Evolutionary conservation across 2,329 filamentous ascomycete genomes (phyloP), one percentile per base, ranked within the genome.

Genomic region (Aspergillus viridinutans): DNA sequence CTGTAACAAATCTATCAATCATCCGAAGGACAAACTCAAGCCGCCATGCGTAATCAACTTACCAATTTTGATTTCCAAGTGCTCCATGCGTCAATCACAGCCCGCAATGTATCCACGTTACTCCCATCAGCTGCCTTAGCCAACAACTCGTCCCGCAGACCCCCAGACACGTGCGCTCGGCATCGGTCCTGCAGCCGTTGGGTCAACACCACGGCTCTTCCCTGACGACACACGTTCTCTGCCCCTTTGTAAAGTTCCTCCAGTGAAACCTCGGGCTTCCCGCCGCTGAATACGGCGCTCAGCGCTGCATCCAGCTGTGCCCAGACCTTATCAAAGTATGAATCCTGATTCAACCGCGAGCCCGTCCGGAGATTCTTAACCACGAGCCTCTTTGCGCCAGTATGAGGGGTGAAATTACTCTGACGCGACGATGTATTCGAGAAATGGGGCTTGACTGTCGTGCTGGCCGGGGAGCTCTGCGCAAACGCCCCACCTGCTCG

Each of bases 221-320:
- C 89, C 66, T 89, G 88, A 53, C 91, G 84, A 72, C 94, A 99
- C 10, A 96, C 81, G 70, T 96, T 92, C 80, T 99, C 94, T 1
- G 96, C 90, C 4, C 90, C 90, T 50, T 90, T 85, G 72, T 97
- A 97, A 14, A 99, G 80, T 65, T 90, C 87, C 74, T 97, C 94
- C 40, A 96, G 80, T n/a, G 92, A 92, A 59, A 84, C 79, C n/a
- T 77, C 75, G 1, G 89, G 84, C 53, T 83, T 83, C 58, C 79
- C 74, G 43, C 84, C 83, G 6, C 79, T 78, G 69, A 97, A 93
- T 25, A 97, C 85, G 47, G 86, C 83, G 10, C 82, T 80, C 53
- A 99, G 76, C 1, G 91, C 90, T 38, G 80, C 80, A 56, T 90
- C 85, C 5, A 97, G 80, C 69, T 95, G 88, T 43, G 78, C 75